phyloP scores from a whole-genome alignment of 2,329 filamentous ascomycete species.

The Alternaria rosae region DNA sequence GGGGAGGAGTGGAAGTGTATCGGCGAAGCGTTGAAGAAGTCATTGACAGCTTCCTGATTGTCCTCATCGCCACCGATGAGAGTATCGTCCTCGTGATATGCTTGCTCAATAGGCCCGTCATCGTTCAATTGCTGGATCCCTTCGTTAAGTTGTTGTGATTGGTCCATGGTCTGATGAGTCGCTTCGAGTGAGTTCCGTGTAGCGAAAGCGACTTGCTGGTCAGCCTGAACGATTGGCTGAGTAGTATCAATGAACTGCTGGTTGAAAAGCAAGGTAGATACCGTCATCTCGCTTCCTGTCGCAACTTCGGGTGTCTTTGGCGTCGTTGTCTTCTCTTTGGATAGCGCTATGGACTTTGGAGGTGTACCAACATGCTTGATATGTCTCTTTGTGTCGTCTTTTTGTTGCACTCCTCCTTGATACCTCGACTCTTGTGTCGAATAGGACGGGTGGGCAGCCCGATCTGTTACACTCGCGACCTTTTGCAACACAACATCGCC shows the following conservation, averaged over 20 bases:
- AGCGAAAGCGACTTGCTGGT: not conserved
- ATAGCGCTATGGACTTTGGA: not conserved
- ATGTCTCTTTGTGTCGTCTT: not conserved
- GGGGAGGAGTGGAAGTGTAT: constrained; percentile 34
- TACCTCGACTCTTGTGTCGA: not conserved
- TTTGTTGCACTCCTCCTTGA: not conserved
- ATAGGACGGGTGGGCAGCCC: not conserved
- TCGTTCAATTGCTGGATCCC: not conserved
- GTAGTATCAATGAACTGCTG: not conserved
- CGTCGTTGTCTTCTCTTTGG: not conserved
- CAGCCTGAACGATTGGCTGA: not conserved
- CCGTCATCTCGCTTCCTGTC: not conserved
- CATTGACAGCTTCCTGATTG: not conserved
- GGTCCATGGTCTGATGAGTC: not conserved
- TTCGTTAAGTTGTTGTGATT: not conserved
- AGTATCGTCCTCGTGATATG: not conserved
- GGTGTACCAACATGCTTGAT: not conserved
- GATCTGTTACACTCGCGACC: not conserved
- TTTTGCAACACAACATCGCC: not conserved
- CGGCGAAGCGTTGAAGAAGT: constrained; percentile 9
- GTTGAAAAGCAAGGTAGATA: not conserved
- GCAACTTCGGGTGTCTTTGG: no score
- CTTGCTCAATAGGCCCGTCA: constrained; percentile 8
- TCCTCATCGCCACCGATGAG: constrained; percentile 11
- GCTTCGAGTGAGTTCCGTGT: not conserved